These are phyloP conservation scores for Cryptococcus sp. DNA, from an alignment of 1,284 basidiomycete species.

Conservation along the genomic window DNA sequence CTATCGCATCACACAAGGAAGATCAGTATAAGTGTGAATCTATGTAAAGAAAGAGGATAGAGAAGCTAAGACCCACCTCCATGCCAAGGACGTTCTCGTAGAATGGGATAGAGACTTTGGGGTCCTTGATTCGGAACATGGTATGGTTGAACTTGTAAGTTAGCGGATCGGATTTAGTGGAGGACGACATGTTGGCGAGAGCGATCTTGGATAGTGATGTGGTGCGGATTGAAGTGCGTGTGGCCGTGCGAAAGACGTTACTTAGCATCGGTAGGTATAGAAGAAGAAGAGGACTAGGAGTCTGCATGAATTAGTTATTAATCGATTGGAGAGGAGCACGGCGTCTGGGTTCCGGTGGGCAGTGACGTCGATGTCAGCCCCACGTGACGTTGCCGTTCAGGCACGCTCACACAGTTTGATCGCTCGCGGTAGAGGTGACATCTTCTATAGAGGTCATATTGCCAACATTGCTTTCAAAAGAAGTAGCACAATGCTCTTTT, in stretches of 20 bases:
- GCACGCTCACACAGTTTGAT: too few relatives aligned
- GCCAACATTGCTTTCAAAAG: too few relatives aligned
- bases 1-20: slow-evolving; percentile 6
- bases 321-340: too few relatives aligned
- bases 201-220: neutral
- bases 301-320: too few relatives aligned
- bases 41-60: neutral
- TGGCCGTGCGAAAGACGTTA: neutral
- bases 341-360: too few relatives aligned
- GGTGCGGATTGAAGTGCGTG: neutral
- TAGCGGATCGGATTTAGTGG: slow-evolving; percentile 26
- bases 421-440: too few relatives aligned
- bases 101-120: slow-evolving; percentile 68
- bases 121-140: slow-evolving; percentile 73
- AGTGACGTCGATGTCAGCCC: too few relatives aligned
- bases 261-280: too few relatives aligned
- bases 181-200: slow-evolving; percentile 11
- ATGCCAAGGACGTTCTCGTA: slow-evolving; percentile 82
- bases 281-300: too few relatives aligned
- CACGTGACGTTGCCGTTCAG: too few relatives aligned
- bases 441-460: too few relatives aligned
- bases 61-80: slow-evolving; percentile 56
- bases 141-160: slow-evolving; percentile 74
- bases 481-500: too few relatives aligned
- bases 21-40: neutral